Base-by-base conservation (phyloP, 169 alveolate genomes). In the Cardiosporidium cionae region DNA sequence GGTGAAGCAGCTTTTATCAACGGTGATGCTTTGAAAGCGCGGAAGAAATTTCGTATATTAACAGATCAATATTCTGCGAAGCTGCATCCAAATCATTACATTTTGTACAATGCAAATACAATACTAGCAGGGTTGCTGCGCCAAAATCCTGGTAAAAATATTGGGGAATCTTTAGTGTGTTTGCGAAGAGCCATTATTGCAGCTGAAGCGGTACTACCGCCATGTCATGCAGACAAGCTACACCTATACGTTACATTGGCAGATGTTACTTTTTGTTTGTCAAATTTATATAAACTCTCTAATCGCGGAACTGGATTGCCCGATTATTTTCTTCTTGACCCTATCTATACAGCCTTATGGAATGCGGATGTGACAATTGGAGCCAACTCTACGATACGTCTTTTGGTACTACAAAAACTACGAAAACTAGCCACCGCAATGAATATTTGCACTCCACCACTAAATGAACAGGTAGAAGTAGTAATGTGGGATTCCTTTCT, bases 31-130 rank as follows among this genome's bases (percentile, higher is more conserved):
- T 74, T 87, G 44, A 72, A 35, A 3, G 90, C 94, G 16, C 85
- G 82, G 70, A 78, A 79, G 53, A 29, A 77, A 36, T 83, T 88
- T 36, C 77, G 80, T 32, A 79, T 79, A 32, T 74, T 91, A 37
- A 78, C 87, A 44, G 68, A 71, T 9, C 82, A 77, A 34, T 91
- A 82, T 86, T 79, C 89, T 52, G 81, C 88, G 33, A 52, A 83
- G 4, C 76, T 89, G n/a, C 95, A 91, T 78, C 88, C 89, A n/a
- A 85, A 87, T 52, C 95, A 91, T 77, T 85, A 87, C 34, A 66
- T 87, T 22, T 44, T 91, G 53, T 91, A 87, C 78, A 91, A 90
- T 72, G 83, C 92, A 0, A 68, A 89, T 54, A 80, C 87, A 7
- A 36, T 90, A 28, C 84, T 89, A 27, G 94, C 95, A 0, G 96